Evolutionary conservation across 495 filamentous ascomycete genomes (phyloP).

Genomic region (Podospora conica): DNA sequence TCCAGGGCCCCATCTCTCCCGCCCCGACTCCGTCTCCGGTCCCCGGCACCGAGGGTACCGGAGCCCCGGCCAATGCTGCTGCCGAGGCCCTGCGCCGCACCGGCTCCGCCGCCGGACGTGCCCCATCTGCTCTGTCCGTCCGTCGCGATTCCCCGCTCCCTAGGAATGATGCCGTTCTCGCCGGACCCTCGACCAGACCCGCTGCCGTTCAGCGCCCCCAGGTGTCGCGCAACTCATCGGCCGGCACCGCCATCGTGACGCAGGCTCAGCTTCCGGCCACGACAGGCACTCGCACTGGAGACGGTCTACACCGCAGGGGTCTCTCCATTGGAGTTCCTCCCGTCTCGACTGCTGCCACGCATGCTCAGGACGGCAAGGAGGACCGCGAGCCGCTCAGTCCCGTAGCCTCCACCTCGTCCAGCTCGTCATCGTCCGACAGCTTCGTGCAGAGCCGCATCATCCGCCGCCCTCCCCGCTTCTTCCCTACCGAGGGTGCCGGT

Average conservation of each 20-base stretch:
- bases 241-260: slow-evolving; percentile 46
- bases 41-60: slow-evolving; percentile 43
- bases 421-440: slow-evolving; percentile 38
- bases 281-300: slow-evolving; percentile 6
- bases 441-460: slow-evolving; percentile 49
- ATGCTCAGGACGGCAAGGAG: slow-evolving; percentile 22
- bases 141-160: slow-evolving; percentile 56
- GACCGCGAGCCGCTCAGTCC: slow-evolving; percentile 28
- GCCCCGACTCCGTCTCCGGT: slow-evolving; percentile 43
- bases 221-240: slow-evolving; percentile 54
- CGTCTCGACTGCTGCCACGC: neutral
- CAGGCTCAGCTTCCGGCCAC: slow-evolving; percentile 24
- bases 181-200: slow-evolving; percentile 33
- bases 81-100: slow-evolving; percentile 54
- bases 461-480: slow-evolving; percentile 51
- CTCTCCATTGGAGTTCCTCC: slow-evolving; percentile 29
- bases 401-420: slow-evolving; percentile 29
- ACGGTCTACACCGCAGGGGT: slow-evolving; percentile 26
- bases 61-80: slow-evolving; percentile 34
- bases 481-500: slow-evolving; percentile 30
- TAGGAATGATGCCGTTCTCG: slow-evolving; percentile 38
- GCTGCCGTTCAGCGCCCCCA: slow-evolving; percentile 27
- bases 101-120: slow-evolving; percentile 52
- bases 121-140: slow-evolving; percentile 56
- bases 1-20: slow-evolving; percentile 37